Conservation (phyloP, 1,284 basidiomycete genomes). For the Heterobasidion irregulare region DNA sequence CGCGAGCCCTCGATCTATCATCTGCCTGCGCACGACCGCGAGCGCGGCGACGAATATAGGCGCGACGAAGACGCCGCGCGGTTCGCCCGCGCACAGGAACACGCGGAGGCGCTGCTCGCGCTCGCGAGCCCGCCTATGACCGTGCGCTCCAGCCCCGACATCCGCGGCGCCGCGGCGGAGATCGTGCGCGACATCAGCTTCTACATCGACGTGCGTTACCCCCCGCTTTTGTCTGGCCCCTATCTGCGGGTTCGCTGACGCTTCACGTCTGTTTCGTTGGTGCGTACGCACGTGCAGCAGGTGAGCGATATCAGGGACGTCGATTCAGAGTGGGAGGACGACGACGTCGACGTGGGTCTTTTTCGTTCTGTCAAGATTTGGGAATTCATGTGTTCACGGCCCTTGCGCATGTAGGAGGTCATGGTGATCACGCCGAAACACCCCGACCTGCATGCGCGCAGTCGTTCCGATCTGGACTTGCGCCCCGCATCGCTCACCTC, state of each 20-base stretch:
- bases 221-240: not conserved
- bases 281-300: conserved; percentile 13
- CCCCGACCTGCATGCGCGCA: not conserved
- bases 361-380: too few relatives aligned
- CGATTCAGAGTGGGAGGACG: conserved; percentile 30
- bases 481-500: not conserved
- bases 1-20: not conserved
- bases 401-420: conserved; percentile 26
- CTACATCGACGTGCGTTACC: conserved; percentile 26
- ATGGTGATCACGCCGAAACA: conserved; percentile 29
- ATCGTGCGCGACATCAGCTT: conserved; percentile 24
- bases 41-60: not conserved
- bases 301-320: conserved; percentile 27
- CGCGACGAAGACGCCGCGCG: not conserved
- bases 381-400: not conserved
- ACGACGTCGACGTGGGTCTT: conserved; percentile 29
- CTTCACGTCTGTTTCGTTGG: not conserved
- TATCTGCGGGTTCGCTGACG: not conserved
- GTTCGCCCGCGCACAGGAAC: not conserved
- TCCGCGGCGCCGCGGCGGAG: not conserved
- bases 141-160: not conserved
- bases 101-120: not conserved
- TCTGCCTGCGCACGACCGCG: too few relatives aligned
- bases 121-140: not conserved
- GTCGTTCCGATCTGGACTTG: not conserved